Evolutionary conservation across 2,329 filamentous ascomycete species (phyloP).

Genomic region (Thielaviopsis populi): DNA sequence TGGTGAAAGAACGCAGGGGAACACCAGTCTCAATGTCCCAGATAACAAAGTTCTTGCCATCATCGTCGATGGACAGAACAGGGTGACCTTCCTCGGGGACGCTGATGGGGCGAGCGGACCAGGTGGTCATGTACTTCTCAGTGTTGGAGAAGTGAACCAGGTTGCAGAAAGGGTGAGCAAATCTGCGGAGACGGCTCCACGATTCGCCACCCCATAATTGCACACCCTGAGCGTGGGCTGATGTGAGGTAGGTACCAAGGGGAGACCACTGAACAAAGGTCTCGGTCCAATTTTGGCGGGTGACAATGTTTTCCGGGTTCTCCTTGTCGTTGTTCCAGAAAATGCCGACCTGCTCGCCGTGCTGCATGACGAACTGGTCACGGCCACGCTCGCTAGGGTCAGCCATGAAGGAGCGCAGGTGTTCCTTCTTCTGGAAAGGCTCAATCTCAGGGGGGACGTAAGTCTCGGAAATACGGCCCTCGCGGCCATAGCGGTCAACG

Average conservation of each 20-base stretch:
- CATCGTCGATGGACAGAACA: constrained; percentile 75
- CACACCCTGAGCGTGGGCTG: constrained; percentile 88
- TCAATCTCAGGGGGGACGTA: constrained; percentile 72
- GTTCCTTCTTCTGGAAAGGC: constrained; percentile 86
- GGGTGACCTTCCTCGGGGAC: constrained; percentile 80
- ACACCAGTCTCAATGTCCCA: constrained; percentile 89
- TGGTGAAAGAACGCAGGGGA: constrained; percentile 84
- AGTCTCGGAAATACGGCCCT: constrained; percentile 83
- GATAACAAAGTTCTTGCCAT: constrained; percentile 98
- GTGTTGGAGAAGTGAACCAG: constrained; percentile 87
- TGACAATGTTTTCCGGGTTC: constrained; percentile 70
- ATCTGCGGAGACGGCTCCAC: constrained; percentile 83
- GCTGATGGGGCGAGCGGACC: constrained; percentile 86
- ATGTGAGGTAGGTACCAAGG: constrained; percentile 82
- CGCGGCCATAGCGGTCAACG: constrained; percentile 87
- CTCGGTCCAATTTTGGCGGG: constrained; percentile 93
- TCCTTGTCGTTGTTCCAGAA: constrained; percentile 99
- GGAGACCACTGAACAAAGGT: constrained; percentile 98
- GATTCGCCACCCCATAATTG: constrained; percentile 88
- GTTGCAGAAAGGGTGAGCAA: constrained; percentile 90
- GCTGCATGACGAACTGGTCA: constrained; percentile 92
- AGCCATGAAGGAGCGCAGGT: constrained; percentile 82
- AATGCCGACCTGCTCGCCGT: constrained; percentile 79
- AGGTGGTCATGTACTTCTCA: constrained; percentile 89
- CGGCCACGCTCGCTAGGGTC: constrained; percentile 66